Conservation (phyloP, 306 rosid genomes). For the Malus sieversii region DNA sequence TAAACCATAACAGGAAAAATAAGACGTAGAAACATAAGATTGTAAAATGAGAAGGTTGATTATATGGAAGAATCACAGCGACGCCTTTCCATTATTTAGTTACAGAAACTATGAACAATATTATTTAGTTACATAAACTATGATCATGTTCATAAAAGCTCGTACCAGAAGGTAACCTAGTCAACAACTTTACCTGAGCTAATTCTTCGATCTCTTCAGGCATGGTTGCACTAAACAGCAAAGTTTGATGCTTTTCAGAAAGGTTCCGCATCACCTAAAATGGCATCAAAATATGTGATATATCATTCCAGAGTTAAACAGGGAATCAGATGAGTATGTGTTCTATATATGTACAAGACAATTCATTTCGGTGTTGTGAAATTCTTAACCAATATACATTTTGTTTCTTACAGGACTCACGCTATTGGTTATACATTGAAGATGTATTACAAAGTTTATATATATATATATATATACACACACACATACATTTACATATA, state of each 20-base stretch:
- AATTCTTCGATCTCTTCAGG: conserved; percentile 82
- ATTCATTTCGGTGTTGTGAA: background rate
- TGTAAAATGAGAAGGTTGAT: background rate
- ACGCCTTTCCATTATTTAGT: background rate
- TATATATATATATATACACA: background rate
- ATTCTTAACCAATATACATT: background rate
- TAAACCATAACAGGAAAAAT: background rate
- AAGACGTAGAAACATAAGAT: background rate
- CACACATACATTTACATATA: background rate
- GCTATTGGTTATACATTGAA: background rate
- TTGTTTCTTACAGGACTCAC: background rate
- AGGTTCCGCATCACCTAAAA: conserved; percentile 68
- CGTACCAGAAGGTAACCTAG: background rate
- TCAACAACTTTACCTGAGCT: conserved; percentile 48
- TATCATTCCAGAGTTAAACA: conserved; percentile 3
- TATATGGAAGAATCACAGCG: background rate
- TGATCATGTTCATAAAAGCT: background rate
- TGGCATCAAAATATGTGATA: conserved; percentile 9
- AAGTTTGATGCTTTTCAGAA: conserved; percentile 77
- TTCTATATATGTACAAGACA: background rate
- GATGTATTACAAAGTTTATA: background rate
- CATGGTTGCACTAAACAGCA: conserved; percentile 87
- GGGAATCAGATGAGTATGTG: background rate
- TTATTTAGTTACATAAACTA: background rate
- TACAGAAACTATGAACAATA: background rate